Evolutionary conservation across 2,329 filamentous ascomycete genomes (phyloP).

Genomic region (Fusarium fujikuroi): DNA sequence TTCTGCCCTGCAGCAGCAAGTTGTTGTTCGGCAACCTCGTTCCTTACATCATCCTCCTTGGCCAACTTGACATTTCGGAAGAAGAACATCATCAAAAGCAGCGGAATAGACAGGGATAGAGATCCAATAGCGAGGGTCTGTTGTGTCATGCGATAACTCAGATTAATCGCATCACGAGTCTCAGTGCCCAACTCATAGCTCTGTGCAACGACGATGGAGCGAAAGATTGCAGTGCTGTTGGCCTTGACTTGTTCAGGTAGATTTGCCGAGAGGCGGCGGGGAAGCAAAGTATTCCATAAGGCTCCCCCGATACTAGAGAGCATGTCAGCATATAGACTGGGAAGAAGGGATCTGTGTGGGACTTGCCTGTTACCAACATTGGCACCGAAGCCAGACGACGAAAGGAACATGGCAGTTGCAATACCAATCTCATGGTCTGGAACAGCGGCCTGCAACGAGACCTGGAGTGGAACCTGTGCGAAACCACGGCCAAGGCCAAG

Average conservation of each 20-base stretch:
- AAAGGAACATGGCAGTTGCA: constrained; percentile 49
- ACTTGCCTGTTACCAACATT: constrained; percentile 45
- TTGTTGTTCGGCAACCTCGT: background rate
- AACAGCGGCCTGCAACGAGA: constrained; percentile 48
- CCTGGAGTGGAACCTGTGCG: constrained; percentile 46
- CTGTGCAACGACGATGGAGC: constrained; percentile 41
- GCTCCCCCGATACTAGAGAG: constrained; percentile 46
- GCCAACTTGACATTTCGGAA: constrained; percentile 28
- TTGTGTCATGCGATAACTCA: constrained; percentile 29
- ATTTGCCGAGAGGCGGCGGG: constrained; percentile 32
- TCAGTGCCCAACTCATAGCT: constrained; percentile 5
- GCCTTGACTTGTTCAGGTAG: constrained; percentile 29
- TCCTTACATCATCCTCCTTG: constrained; percentile 1
- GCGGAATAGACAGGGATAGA: constrained; percentile 17
- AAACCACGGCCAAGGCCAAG: constrained; percentile 45
- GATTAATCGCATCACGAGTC: constrained; percentile 29
- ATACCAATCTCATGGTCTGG: constrained; percentile 48
- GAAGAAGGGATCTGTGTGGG: too few relatives aligned
- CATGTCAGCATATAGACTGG: too few relatives aligned
- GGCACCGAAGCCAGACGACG: constrained; percentile 44
- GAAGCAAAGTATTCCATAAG: constrained; percentile 47
- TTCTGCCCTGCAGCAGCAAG: background rate
- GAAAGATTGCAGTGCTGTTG: constrained; percentile 36
- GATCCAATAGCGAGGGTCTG: constrained; percentile 34
- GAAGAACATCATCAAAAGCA: constrained; percentile 33